phyloP scores from a whole-genome alignment of 345 rosid species.

The Eucalyptus albens region DNA sequence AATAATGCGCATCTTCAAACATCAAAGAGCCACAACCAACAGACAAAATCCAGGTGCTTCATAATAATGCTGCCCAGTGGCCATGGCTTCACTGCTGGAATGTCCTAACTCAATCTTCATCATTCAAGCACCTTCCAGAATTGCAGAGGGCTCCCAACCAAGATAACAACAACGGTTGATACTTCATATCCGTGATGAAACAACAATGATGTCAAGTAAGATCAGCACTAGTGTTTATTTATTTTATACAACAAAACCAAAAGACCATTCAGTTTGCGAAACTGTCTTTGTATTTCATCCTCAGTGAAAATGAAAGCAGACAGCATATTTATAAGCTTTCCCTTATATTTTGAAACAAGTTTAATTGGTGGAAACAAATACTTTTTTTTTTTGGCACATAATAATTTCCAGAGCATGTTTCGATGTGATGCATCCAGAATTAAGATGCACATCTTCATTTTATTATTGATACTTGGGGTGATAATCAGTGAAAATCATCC shows the following conservation, averaged over 20 bases:
- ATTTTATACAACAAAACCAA: neutral
- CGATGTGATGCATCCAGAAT: neutral
- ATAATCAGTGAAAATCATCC: neutral
- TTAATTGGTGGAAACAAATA: neutral
- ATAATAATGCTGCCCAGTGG: neutral
- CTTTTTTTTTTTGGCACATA: neutral
- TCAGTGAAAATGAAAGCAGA: neutral
- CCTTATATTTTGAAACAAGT: neutral
- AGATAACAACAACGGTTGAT: neutral
- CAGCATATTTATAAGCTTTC: neutral
- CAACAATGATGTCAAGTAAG: neutral
- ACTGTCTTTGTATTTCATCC: neutral
- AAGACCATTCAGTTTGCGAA: neutral
- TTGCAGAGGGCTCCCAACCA: neutral
- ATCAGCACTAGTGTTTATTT: neutral
- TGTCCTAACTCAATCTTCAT: neutral
- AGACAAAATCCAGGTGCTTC: neutral
- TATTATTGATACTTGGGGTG: neutral
- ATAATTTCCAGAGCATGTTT: neutral
- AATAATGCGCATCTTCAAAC: neutral
- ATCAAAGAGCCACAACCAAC: neutral
- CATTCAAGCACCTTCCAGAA: neutral
- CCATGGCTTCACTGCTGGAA: neutral
- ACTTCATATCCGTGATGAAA: neutral
- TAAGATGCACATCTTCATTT: neutral